A percentile compares a stretch with the other conserved stretches of the same genome.
These are phyloP conservation scores for Simmondsia chinensis DNA, from an alignment of 148 eudicot species.

Conservation along the genomic window DNA sequence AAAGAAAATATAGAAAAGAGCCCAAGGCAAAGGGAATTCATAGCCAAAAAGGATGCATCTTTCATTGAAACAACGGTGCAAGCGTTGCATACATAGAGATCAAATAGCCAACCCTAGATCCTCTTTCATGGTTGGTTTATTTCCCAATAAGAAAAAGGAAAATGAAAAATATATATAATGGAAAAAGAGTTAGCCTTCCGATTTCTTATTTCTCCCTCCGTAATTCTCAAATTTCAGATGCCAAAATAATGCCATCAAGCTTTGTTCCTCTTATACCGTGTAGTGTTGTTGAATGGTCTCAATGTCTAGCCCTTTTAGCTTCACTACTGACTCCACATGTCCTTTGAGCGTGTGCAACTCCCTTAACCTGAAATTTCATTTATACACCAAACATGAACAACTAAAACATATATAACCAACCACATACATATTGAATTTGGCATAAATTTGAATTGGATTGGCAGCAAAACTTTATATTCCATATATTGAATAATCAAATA, in stretches of 20 bases:
- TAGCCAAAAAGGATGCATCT: conserved; percentile 5
- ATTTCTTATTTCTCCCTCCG: conserved; percentile 8
- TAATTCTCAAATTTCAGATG: conserved; percentile 8
- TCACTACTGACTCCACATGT: too few species aligned
- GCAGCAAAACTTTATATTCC: too few species aligned
- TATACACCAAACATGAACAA: too few species aligned
- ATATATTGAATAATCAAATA: too few species aligned
- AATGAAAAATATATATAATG: conserved; percentile 1
- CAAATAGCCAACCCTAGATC: conserved; percentile 6
- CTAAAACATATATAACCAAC: too few species aligned
- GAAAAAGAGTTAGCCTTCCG: conserved; percentile 8
- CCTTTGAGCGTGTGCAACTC: too few species aligned
- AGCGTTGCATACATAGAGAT: conserved; percentile 8
- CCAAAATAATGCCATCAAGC: conserved; percentile 1
- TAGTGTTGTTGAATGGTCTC: too few species aligned
- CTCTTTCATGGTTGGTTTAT: neutral
- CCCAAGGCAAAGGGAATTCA: too few species aligned
- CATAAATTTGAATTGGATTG: neutral
- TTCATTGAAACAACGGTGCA: conserved; percentile 19
- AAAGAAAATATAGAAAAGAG: too few species aligned
- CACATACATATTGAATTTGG: conserved; percentile 33
- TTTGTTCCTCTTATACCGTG: conserved; percentile 1
- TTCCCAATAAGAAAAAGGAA: conserved; percentile 11
- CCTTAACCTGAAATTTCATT: neutral
- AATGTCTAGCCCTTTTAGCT: too few species aligned